A percentile compares a stretch with the other conserved stretches of the same genome.
Conservation (phyloP, 1,284 basidiomycete species). For the Macrocystidia cucumis region DNA sequence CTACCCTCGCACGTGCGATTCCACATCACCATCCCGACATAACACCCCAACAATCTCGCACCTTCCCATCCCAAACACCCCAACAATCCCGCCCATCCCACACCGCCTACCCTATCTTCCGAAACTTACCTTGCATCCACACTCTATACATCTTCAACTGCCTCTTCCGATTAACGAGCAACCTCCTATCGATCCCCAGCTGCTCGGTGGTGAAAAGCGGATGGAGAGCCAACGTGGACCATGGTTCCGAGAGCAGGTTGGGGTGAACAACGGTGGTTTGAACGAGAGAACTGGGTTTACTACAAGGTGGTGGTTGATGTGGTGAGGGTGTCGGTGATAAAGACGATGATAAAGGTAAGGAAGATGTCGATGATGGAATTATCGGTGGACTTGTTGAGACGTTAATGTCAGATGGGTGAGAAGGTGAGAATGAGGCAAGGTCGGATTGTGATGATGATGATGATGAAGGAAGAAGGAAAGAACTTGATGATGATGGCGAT, state of each 20-base stretch:
- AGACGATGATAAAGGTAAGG: no score
- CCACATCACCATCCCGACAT: no score
- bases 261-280: constrained; percentile 27
- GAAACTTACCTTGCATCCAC: constrained; percentile 89
- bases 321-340: constrained; percentile 4
- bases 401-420: constrained; percentile 8
- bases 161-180: constrained; percentile 87
- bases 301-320: constrained; percentile 5
- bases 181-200: constrained; percentile 81
- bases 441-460: no score
- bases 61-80: no score
- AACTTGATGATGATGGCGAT: no score
- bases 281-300: constrained; percentile 3
- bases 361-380: no score
- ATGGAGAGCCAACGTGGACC: constrained; percentile 23
- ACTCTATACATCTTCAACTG: constrained; percentile 94
- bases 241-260: constrained; percentile 26
- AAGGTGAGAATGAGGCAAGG: no score
- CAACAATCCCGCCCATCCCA: no score
- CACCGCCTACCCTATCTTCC: no score
- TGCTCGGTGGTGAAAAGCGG: constrained; percentile 68
- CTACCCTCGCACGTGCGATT: no score
- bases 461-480: no score
- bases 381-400: constrained; percentile 3
- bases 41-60: no score